A percentile compares a stretch with the other conserved stretches of the same genome.
phyloP scores from a whole-genome alignment of 2,329 filamentous ascomycete species.

The Myriosclerotinia curreyana region DNA sequence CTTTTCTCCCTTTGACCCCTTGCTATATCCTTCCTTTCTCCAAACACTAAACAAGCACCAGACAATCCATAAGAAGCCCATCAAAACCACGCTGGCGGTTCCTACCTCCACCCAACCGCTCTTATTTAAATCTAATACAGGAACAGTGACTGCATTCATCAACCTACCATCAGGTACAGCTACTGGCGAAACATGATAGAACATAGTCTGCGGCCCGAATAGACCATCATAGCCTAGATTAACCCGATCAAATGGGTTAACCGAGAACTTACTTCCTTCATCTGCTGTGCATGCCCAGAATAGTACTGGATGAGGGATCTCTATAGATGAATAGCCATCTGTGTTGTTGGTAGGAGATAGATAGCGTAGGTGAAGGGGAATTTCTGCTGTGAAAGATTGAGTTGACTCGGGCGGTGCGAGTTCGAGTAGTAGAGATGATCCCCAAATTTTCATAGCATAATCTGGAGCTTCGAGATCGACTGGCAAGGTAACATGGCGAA shows the following conservation, averaged over 20 bases:
- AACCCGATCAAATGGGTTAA: slow-evolving; percentile 81
- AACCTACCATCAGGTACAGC: slow-evolving; percentile 39
- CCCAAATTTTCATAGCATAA: slow-evolving; percentile 75
- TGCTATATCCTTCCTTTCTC: slow-evolving; percentile 32
- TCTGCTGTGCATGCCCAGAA: slow-evolving; percentile 85
- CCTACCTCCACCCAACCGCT: slow-evolving; percentile 49
- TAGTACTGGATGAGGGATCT: slow-evolving; percentile 76
- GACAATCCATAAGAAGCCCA: slow-evolving; percentile 69
- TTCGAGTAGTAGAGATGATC: slow-evolving; percentile 73
- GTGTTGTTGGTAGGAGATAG: slow-evolving; percentile 53
- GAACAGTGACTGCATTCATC: slow-evolving; percentile 57
- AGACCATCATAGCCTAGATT: slow-evolving; percentile 82
- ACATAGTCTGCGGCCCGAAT: slow-evolving; percentile 73
- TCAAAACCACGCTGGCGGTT: slow-evolving; percentile 56
- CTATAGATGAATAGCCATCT: slow-evolving; percentile 52
- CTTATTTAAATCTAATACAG: slow-evolving; percentile 58
- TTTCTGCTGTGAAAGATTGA: slow-evolving; percentile 59
- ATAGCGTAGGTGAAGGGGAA: slow-evolving; percentile 86
- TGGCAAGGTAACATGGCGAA: slow-evolving; percentile 68
- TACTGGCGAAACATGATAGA: slow-evolving; percentile 69
- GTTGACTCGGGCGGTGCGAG: slow-evolving; percentile 52
- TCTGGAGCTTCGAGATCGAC: slow-evolving; percentile 89
- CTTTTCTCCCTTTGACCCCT: slow-evolving; percentile 5
- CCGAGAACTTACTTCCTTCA: slow-evolving; percentile 63
- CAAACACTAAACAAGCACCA: slow-evolving; percentile 43